Percentiles rank a stretch among this genome's conserved stretches.
These are phyloP conservation scores for Austroboletus rostrupii DNA, from an alignment of 1,284 basidiomycete species.

Conservation along the genomic window DNA sequence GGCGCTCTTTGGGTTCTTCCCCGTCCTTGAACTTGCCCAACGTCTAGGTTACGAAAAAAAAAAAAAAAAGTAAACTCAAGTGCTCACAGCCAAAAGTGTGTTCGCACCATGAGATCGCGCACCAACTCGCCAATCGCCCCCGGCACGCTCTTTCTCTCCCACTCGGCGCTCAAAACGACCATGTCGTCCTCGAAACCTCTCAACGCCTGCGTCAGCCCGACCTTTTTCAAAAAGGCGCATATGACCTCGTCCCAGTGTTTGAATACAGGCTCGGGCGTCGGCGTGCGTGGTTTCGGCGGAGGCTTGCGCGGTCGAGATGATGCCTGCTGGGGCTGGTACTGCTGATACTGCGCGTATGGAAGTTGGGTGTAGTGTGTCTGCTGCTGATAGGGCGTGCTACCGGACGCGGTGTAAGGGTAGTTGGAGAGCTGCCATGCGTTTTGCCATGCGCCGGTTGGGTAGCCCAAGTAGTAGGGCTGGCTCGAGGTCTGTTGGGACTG, in stretches of 20 bases:
- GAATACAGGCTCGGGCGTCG: constrained; percentile 39
- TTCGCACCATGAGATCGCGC: constrained; percentile 46
- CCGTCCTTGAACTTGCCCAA: constrained; percentile 25
- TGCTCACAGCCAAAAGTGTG: background rate
- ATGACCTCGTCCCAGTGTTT: constrained; percentile 62
- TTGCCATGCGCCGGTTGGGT: constrained; percentile 30
- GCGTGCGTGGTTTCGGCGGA: constrained; percentile 28
- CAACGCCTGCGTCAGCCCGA: constrained; percentile 58
- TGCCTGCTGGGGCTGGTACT: constrained; percentile 27
- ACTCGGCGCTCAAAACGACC: constrained; percentile 61
- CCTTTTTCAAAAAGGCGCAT: constrained; percentile 48
- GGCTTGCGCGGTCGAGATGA: constrained; percentile 28
- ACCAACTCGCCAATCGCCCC: constrained; percentile 51
- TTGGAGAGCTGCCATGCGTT: constrained; percentile 33
- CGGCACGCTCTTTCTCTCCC: constrained; percentile 56
- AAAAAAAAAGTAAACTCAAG: constrained; percentile 1
- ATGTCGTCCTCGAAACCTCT: constrained; percentile 68
- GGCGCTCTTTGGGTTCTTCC: constrained; percentile 26
- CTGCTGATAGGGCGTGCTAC: constrained; percentile 30
- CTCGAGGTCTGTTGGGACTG: constrained; percentile 27
- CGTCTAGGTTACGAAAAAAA: constrained; percentile 13
- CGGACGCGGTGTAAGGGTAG: constrained; percentile 30
- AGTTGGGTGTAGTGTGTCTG: constrained; percentile 29
- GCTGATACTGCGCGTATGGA: constrained; percentile 32
- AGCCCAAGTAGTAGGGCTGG: constrained; percentile 32